Evolutionary conservation across 331 rosid species (phyloP).

Genomic region (Spiraea crenata): DNA sequence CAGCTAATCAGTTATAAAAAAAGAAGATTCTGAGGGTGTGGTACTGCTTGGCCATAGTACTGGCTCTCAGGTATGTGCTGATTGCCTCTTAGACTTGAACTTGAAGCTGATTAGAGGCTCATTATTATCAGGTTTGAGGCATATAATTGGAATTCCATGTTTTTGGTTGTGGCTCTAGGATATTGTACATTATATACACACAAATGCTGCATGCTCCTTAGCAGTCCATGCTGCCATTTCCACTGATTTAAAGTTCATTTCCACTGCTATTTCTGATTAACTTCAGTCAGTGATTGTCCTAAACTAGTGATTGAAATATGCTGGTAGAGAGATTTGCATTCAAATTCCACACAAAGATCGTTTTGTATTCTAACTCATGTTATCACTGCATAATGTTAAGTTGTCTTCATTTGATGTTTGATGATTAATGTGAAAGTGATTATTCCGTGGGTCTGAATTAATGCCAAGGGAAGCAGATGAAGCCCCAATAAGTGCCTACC

Average conservation of each 20-base stretch:
- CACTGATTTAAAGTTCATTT: slow-evolving; percentile 19
- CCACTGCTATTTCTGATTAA: background rate
- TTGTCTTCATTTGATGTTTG: background rate
- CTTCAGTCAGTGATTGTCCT: background rate
- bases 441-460: slow-evolving; percentile 53
- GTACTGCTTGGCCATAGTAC: slow-evolving; percentile 96
- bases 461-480: slow-evolving; percentile 84
- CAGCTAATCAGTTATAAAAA: slow-evolving; percentile 88
- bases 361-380: background rate
- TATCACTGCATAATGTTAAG: background rate
- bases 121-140: slow-evolving; percentile 9
- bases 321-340: background rate
- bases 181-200: slow-evolving; percentile 82
- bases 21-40: slow-evolving; percentile 99
- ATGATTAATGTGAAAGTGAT: slow-evolving; percentile 1
- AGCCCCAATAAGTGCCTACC: slow-evolving; percentile 78
- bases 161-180: slow-evolving; percentile 58
- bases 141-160: slow-evolving; percentile 16
- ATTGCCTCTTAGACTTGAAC: slow-evolving; percentile 32
- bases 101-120: slow-evolving; percentile 20
- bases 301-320: background rate
- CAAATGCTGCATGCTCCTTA: slow-evolving; percentile 92
- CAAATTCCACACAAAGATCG: no score
- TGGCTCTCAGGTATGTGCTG: slow-evolving; percentile 83
- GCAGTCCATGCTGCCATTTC: slow-evolving; percentile 94